Percentiles rank a stretch among this genome's conserved stretches.
phyloP scores from a whole-genome alignment of 2,329 filamentous ascomycete species.

The Fusarium nodosum region DNA sequence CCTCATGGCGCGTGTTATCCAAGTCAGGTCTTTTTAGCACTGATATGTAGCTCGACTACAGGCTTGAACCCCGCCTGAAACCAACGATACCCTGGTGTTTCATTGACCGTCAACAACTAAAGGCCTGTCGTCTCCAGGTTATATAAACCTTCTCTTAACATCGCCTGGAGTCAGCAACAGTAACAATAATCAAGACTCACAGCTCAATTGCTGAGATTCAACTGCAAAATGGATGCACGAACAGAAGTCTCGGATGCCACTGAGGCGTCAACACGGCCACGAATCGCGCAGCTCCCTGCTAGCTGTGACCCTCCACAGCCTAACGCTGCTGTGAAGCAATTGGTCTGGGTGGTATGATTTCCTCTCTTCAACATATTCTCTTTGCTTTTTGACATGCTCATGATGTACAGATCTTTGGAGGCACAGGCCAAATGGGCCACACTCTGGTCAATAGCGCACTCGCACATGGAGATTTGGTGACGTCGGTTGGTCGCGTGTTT shows the following conservation, averaged over 20 bases:
- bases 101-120: constrained; percentile 14
- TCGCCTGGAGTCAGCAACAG: constrained; percentile 4
- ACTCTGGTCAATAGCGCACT: constrained; percentile 88
- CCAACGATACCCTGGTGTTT: constrained; percentile 24
- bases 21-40: not conserved
- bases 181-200: not conserved
- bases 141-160: constrained; percentile 17
- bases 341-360: constrained; percentile 84
- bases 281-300: constrained; percentile 74
- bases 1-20: not conserved
- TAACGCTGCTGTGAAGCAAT: constrained; percentile 76
- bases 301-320: constrained; percentile 88
- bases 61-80: constrained; percentile 32
- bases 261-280: constrained; percentile 48
- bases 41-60: constrained; percentile 17
- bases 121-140: constrained; percentile 5
- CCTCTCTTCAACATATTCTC: constrained; percentile 1
- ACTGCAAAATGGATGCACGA: constrained; percentile 45
- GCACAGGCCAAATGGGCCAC: constrained; percentile 96
- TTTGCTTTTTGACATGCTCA: constrained; percentile 10
- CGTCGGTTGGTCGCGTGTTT: constrained; percentile 85
- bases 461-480: constrained; percentile 83
- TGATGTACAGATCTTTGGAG: constrained; percentile 81
- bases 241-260: constrained; percentile 47
- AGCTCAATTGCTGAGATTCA: constrained; percentile 1